These are phyloP conservation scores for Mortierella antarctica DNA, from an alignment of 192 early-diverging fungal genomes.

Conservation along the genomic window DNA sequence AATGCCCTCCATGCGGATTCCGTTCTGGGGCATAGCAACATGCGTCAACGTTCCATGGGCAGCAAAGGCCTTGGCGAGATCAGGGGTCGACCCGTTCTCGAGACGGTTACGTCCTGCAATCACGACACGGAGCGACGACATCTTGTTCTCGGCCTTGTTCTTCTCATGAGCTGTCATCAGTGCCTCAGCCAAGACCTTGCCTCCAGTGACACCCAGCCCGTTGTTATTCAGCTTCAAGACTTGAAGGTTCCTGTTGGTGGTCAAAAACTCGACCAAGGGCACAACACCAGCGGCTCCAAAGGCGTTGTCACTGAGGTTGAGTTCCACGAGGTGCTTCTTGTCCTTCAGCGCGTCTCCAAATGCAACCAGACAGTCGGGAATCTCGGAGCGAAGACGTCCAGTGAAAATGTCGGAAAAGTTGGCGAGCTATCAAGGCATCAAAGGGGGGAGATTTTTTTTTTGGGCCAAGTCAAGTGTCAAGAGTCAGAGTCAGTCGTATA, in stretches of 20 bases:
- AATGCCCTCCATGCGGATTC: constrained; percentile 96
- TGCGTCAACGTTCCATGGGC: constrained; percentile 80
- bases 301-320: constrained; percentile 95
- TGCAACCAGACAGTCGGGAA: constrained; percentile 84
- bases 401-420: constrained; percentile 95
- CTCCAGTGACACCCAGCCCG: constrained; percentile 93
- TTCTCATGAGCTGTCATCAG: constrained; percentile 81
- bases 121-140: constrained; percentile 80
- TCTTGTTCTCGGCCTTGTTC: constrained; percentile 68
- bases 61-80: constrained; percentile 85
- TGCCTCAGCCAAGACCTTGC: constrained; percentile 85
- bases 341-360: constrained; percentile 86
- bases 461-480: background rate
- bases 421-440: constrained; percentile 67
- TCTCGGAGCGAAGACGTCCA: constrained; percentile 88
- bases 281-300: constrained; percentile 96
- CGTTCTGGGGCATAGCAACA: constrained; percentile 96
- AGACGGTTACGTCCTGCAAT: constrained; percentile 94
- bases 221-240: constrained; percentile 96
- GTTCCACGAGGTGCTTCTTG: constrained; percentile 81
- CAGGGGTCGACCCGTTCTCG: constrained; percentile 83
- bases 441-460: background rate
- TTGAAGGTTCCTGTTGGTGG: constrained; percentile 82
- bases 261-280: constrained; percentile 87
- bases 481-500: no score